Conservation (phyloP, 805 yeast genomes). For the Metschnikowia arizonensis region DNA sequence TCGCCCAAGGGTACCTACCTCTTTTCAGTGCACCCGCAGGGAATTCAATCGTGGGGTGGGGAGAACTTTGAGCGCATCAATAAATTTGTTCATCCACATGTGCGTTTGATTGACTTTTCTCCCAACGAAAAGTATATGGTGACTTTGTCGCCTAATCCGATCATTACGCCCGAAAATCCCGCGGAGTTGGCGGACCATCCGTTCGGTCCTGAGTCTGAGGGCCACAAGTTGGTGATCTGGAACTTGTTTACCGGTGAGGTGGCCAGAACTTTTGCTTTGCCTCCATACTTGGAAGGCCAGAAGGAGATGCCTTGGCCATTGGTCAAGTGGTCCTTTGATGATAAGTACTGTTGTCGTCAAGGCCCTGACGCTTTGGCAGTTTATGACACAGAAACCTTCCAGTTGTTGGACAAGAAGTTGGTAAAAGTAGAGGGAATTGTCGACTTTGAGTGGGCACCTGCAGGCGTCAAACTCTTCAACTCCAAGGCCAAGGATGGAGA, state of each 20-base stretch:
- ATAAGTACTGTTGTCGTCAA: slow-evolving; percentile 89
- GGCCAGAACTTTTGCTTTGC: slow-evolving; percentile 85
- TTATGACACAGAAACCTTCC: slow-evolving; percentile 77
- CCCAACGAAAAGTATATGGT: slow-evolving; percentile 89
- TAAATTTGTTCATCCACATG: slow-evolving; percentile 85
- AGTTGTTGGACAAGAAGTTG: slow-evolving; percentile 79
- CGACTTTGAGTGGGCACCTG: slow-evolving; percentile 95
- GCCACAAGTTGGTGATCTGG: slow-evolving; percentile 94
- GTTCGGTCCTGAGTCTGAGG: slow-evolving; percentile 81
- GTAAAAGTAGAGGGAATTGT: slow-evolving; percentile 77
- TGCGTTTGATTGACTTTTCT: slow-evolving; percentile 83
- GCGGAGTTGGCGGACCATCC: slow-evolving; percentile 70
- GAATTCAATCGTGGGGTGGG: slow-evolving; percentile 97
- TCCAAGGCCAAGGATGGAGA: slow-evolving; percentile 51
- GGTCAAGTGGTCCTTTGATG: slow-evolving; percentile 92
- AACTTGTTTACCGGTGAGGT: slow-evolving; percentile 79
- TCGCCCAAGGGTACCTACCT: slow-evolving; percentile 91
- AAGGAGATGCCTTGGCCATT: slow-evolving; percentile 90
- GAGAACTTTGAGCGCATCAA: slow-evolving; percentile 64
- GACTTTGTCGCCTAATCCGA: slow-evolving; percentile 84
- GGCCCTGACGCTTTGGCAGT: slow-evolving; percentile 90
- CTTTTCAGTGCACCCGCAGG: slow-evolving; percentile 87
- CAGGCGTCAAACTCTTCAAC: slow-evolving; percentile 65
- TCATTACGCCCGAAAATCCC: slow-evolving; percentile 56
- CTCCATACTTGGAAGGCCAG: slow-evolving; percentile 64